These are phyloP conservation scores for Babjeviella inositovora DNA, from an alignment of 805 yeast genomes.

Conservation along the genomic window DNA sequence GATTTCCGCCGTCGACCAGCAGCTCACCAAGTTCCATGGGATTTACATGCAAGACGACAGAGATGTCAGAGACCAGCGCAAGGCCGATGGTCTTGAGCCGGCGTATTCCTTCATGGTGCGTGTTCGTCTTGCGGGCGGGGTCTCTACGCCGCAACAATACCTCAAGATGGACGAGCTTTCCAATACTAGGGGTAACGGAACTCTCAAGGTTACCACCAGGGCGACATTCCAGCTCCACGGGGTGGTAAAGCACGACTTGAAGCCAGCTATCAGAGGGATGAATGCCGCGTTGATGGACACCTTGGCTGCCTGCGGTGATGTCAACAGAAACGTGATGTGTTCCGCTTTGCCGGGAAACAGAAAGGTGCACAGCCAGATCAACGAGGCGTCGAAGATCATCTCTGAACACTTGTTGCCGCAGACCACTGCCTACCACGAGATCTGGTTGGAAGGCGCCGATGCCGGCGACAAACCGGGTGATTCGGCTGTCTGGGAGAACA, in stretches of 20 bases:
- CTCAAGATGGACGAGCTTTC: conserved; percentile 70
- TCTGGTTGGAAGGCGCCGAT: conserved; percentile 86
- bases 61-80: conserved; percentile 86
- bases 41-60: conserved; percentile 98
- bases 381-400: conserved; percentile 41
- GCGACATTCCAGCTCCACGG: conserved; percentile 97
- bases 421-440: conserved; percentile 93
- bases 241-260: conserved; percentile 75
- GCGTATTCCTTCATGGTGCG: conserved; percentile 96
- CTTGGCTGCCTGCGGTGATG: conserved; percentile 97
- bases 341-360: conserved; percentile 83
- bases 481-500: conserved; percentile 41
- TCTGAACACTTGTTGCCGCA: conserved; percentile 77
- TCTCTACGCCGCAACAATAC: conserved; percentile 81
- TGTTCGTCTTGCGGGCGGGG: conserved; percentile 89
- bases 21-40: conserved; percentile 93
- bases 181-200: conserved; percentile 76
- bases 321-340: conserved; percentile 87
- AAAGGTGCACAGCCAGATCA: conserved; percentile 63
- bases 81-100: conserved; percentile 86
- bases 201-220: conserved; percentile 88
- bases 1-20: conserved; percentile 81
- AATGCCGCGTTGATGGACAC: conserved; percentile 85
- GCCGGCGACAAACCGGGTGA: conserved; percentile 54
- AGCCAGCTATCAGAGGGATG: conserved; percentile 86